Evolutionary conservation across 1,284 basidiomycete genomes (phyloP), one percentile per base, ranked within the genome.

Genomic region (Melampsora americana): DNA sequence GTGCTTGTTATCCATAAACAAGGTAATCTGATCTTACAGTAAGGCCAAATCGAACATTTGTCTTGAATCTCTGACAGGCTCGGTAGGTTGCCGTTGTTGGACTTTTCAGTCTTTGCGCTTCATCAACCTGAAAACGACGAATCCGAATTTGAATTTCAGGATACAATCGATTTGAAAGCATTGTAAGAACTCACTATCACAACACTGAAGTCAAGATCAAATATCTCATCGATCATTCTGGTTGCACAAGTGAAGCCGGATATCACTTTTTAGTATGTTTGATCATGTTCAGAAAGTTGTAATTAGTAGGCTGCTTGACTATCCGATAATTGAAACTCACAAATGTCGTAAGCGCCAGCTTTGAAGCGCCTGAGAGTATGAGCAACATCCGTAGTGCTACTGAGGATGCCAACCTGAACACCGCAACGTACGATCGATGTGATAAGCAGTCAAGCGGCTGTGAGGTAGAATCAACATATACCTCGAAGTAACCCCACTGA

Each of bases 401-500:
- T n/a, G 20, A 74, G 65, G 26, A 26, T 61, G 39, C 28, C 32
- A 39, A 66, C 26, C 71, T 74, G 35, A 23, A 44, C 28, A 23
- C n/a, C 30, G 18, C 11, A 20, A n/a, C 20, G 12, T 9, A 56
- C n/a, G n/a, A 56, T 18, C 28, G 14, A 50, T 4, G 50, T 39
- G 44, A 48, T 32, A 23, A 26, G 23, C 12, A 65, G 23, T 44
- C 46, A 72, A 50, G 30, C 35, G 4, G 26, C 18, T 26, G 42
- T 1, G 11, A 16, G n/a, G 18, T 23, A 72, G 35, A 30, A 62
- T 67, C 59, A 18, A 14, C 12, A 1, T 64, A 20, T 64, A 64
- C 71, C 71, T 74, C 71, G 30, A 74, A 74, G 50, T 74, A 74
- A 4, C 71, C 71, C 71, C 71, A 74, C 71, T 74, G 11, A 56